These are phyloP conservation scores for Malassezia yamatoensis DNA, from an alignment of 1,284 basidiomycete species.

Conservation along the genomic window DNA sequence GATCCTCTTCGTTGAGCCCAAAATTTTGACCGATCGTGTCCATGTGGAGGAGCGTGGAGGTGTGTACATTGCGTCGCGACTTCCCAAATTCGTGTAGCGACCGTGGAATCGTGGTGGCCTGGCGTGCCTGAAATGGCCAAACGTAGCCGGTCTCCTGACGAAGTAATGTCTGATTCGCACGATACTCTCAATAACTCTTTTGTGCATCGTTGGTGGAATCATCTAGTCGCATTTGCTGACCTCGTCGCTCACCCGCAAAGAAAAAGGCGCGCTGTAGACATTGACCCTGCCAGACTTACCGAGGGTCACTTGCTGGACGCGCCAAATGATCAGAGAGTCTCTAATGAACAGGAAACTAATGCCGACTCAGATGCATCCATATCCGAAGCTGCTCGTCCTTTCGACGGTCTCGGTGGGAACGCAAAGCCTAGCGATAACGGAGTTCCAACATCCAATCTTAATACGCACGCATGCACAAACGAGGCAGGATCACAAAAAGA, in stretches of 20 bases:
- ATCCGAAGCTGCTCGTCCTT: too few species aligned
- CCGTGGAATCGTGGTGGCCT: background rate
- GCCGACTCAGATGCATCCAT: too few species aligned
- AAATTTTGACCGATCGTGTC: background rate
- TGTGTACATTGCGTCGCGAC: background rate
- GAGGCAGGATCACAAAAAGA: too few species aligned
- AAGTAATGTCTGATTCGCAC: background rate
- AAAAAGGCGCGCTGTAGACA: background rate
- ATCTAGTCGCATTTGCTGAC: background rate
- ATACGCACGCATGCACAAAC: too few species aligned
- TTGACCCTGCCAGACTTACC: too few species aligned
- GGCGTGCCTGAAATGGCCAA: constrained; percentile 2
- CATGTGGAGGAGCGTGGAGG: constrained; percentile 1
- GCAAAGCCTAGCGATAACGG: too few species aligned
- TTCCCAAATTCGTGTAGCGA: background rate
- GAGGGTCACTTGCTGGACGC: too few species aligned
- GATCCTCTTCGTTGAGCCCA: background rate
- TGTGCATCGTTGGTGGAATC: background rate
- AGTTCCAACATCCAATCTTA: too few species aligned
- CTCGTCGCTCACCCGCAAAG: background rate
- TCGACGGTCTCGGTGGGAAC: too few species aligned
- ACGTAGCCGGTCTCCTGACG: background rate
- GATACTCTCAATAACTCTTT: background rate
- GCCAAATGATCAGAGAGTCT: too few species aligned
- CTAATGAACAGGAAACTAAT: too few species aligned